Evolutionary conservation across 805 yeast species (phyloP), one percentile per base, ranked within the genome.

Genomic region (Metschnikowia lunata): DNA sequence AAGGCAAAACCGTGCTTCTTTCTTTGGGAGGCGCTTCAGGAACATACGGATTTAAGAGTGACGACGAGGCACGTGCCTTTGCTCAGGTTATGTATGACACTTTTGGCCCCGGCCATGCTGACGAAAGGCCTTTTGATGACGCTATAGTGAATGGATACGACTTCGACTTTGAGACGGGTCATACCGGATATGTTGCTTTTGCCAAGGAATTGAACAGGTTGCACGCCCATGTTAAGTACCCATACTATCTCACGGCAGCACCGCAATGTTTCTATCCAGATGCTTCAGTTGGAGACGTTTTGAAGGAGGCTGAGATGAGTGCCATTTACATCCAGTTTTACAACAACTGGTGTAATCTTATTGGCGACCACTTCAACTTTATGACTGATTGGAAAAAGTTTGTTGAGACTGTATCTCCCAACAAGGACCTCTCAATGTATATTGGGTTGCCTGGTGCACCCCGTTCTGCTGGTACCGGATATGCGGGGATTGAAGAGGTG

Each of bases 181-280:
- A 30, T 13, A 30, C 36, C 8, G 42, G 42, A 6, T 43, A 43
- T 34, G 39, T 26, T 1, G 78, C 78, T 5, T 65, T 78, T 45
- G 77, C 69, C 27, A 76, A 61, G 0, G 37, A 39, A 11, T 41
- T 45, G 48, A 51, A 46, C 41, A 8, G 31, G n/a, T 30, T 44
- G 29, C 46, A 42, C 38, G 33, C 32, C 23, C 14, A 42, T n/a
- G 43, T 45, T 30, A 37, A 83, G 38, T 37, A 42, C 34, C 18
- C 26, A 7, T 42, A 37, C 35, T 42, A 37, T 27, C 46, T 42
- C 34, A 42, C 46, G 10, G 96, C 96, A 51, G 93, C 97, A 49
- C 97, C 97, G 14, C 96, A 88, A 68, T 89, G 97, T 69, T 83
- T 80, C 26, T 85, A 82, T 62, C 96, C 96, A 18, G 97, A 89